These are phyloP conservation scores for Suillus occidentalis DNA, from an alignment of 768 basidiomycete genomes.

Conservation along the genomic window DNA sequence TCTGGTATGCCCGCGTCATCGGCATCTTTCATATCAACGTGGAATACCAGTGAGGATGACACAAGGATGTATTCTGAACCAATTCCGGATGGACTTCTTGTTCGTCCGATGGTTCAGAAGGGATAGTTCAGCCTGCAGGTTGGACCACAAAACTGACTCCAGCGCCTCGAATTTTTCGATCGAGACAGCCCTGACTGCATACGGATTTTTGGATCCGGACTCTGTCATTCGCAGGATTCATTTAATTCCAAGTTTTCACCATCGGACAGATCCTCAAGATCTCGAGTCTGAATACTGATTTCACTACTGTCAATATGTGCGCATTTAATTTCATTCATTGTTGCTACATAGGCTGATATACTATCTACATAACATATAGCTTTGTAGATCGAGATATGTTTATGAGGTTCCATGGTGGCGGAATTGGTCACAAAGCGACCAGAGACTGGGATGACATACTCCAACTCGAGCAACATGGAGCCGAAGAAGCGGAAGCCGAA, in stretches of 20 bases:
- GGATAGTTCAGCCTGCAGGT: slow-evolving; percentile 28
- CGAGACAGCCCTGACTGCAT: slow-evolving; percentile 28
- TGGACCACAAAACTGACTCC: slow-evolving; percentile 30
- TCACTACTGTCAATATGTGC: slow-evolving; percentile 33
- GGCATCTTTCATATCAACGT: slow-evolving; percentile 16
- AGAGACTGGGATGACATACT: not conserved
- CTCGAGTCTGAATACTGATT: slow-evolving; percentile 28
- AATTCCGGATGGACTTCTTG: slow-evolving; percentile 36
- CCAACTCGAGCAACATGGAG: not conserved
- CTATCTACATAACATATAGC: not conserved
- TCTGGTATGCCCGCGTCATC: slow-evolving; percentile 37
- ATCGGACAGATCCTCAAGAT: slow-evolving; percentile 12
- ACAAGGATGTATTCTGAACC: not conserved
- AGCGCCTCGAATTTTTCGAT: slow-evolving; percentile 38
- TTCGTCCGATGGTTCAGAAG: slow-evolving; percentile 41
- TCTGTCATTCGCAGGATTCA: slow-evolving; percentile 39
- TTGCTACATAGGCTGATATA: not conserved
- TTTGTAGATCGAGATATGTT: slow-evolving; percentile 40
- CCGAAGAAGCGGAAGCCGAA: not conserved
- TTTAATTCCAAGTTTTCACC: slow-evolving; percentile 40
- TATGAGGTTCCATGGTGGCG: slow-evolving; percentile 33
- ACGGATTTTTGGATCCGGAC: slow-evolving; percentile 46
- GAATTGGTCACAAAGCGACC: slow-evolving; percentile 28
- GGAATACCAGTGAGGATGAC: not conserved
- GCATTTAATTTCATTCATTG: not conserved